Percentiles rank a stretch among this genome's conserved stretches.
Conservation (phyloP, 768 basidiomycete species). For the Hydnomerulius pinastri region DNA sequence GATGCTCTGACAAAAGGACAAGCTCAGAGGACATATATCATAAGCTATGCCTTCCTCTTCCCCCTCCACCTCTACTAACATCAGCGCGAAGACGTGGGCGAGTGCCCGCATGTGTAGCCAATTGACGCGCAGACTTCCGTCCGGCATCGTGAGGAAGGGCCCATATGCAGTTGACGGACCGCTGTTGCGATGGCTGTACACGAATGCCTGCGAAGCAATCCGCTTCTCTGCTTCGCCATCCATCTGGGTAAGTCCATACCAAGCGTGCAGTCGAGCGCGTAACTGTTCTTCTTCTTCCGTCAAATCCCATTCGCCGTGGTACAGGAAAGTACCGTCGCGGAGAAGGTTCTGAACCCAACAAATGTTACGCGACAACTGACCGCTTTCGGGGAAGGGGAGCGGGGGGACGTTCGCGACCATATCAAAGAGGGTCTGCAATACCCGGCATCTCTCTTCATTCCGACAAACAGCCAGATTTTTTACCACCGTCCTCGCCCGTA, state of each 20-base stretch:
- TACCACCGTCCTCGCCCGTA: constrained; percentile 55
- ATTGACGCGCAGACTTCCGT: constrained; percentile 48
- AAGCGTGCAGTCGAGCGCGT: constrained; percentile 53
- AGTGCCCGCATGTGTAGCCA: constrained; percentile 62
- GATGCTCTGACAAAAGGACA: constrained; percentile 55
- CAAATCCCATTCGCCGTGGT: constrained; percentile 27
- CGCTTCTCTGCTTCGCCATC: constrained; percentile 40
- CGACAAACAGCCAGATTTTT: constrained; percentile 34
- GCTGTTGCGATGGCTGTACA: constrained; percentile 67
- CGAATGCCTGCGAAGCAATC: constrained; percentile 49
- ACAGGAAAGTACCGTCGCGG: constrained; percentile 46
- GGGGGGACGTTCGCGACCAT: constrained; percentile 47
- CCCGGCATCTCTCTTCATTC: constrained; percentile 42
- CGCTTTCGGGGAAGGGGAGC: constrained; percentile 23
- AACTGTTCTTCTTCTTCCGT: constrained; percentile 45
- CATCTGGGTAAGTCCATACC: constrained; percentile 52
- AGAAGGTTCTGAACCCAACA: constrained; percentile 51
- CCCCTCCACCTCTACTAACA: constrained; percentile 44
- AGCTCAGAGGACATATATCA: constrained; percentile 43
- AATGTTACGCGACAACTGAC: constrained; percentile 49
- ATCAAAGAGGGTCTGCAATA: constrained; percentile 53
- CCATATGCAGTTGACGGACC: constrained; percentile 51
- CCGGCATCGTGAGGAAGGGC: constrained; percentile 52
- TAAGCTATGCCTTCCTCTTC: constrained; percentile 32
- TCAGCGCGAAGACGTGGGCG: constrained; percentile 57